Evolutionary conservation across 306 rosid genomes (phyloP), one percentile per base, ranked within the genome.

Genomic region (Lupinus albus): DNA sequence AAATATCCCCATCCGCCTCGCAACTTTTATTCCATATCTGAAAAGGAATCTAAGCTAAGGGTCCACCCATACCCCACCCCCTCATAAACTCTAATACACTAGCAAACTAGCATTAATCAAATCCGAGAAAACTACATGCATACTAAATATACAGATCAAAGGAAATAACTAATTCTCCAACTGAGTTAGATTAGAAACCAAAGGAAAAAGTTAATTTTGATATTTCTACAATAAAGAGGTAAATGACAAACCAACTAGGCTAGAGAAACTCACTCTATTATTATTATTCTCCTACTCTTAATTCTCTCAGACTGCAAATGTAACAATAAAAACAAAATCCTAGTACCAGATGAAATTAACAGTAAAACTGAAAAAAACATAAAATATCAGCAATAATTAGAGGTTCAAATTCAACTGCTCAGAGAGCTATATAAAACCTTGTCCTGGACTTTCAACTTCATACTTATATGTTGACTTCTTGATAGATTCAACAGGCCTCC

Each of bases 381-480:
- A 32, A 3, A 32, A 32, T 7, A 12, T n/a, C 60, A 69, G 42
- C 33, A 48, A 64, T 63, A 59, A 56, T 54, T 16, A 61, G 65
- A 63, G 77, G 44, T 38, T 50, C 59, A 20, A 17, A 67, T 44
- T 52, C 12, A 73, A 52, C 30, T 79, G 47, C 58, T 71, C 76
- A 36, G 21, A 35, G 64, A 72, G 21, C 53, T 45, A 39, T 25
- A 25, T 25, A 25, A n/a, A 11, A 8, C 73, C 74, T 21, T 70
- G 33, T 73, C 81, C 91, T 21, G 89, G 70, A 67, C 74, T 85
- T 68, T 79, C 92, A 68, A 63, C 78, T 32, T 88, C 97, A 57
- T 58, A 79, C 72, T 85, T 93, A 77, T 57, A 84, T 12, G 91
- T 67, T n/a, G 88, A 70, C 86, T 90, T 89, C 84, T 88, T 93